A percentile compares a stretch with the other conserved stretches of the same genome.
Evolutionary conservation across 768 basidiomycete species (phyloP).

Genomic region (Pisolithus tinctorius): DNA sequence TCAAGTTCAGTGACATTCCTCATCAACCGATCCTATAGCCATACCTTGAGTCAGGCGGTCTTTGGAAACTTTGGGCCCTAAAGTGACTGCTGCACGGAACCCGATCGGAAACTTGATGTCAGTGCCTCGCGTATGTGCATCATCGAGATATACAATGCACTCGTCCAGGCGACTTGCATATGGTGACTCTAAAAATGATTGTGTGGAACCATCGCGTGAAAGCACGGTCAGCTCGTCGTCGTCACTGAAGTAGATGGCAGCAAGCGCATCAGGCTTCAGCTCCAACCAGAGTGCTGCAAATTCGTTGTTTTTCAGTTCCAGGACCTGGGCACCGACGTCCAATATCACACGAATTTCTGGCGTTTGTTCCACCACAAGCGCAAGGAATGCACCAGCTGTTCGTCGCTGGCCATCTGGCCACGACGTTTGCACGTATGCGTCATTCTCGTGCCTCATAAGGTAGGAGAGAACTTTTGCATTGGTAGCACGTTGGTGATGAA

Average conservation of each 20-base stretch:
- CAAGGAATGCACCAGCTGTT: constrained; percentile 19
- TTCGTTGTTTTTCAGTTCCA: constrained; percentile 37
- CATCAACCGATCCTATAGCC: constrained; percentile 1
- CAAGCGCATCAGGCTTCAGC: constrained; percentile 22
- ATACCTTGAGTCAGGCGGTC: constrained; percentile 43
- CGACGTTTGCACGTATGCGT: constrained; percentile 17
- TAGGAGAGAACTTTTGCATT: constrained; percentile 33
- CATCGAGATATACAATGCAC: constrained; percentile 33
- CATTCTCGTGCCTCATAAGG: constrained; percentile 28
- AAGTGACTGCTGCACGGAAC: constrained; percentile 39
- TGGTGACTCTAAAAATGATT: constrained; percentile 33
- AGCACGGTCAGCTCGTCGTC: constrained; percentile 28
- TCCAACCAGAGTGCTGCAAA: constrained; percentile 21
- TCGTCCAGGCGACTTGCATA: constrained; percentile 32
- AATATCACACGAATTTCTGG: constrained; percentile 38
- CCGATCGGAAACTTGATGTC: constrained; percentile 30
- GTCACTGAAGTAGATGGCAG: constrained; percentile 35
- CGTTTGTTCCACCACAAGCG: constrained; percentile 21
- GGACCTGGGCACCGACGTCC: constrained; percentile 49
- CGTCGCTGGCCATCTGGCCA: constrained; percentile 21
- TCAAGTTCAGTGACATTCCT: neutral
- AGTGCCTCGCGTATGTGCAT: no score
- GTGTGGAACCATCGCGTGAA: constrained; percentile 4
- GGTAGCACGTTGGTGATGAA: constrained; percentile 32
- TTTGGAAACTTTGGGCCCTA: constrained; percentile 44